Percentiles rank a stretch among this genome's conserved stretches.
These are phyloP conservation scores for Meira miltonrushii DNA, from an alignment of 1,284 basidiomycete species.

Conservation along the genomic window DNA sequence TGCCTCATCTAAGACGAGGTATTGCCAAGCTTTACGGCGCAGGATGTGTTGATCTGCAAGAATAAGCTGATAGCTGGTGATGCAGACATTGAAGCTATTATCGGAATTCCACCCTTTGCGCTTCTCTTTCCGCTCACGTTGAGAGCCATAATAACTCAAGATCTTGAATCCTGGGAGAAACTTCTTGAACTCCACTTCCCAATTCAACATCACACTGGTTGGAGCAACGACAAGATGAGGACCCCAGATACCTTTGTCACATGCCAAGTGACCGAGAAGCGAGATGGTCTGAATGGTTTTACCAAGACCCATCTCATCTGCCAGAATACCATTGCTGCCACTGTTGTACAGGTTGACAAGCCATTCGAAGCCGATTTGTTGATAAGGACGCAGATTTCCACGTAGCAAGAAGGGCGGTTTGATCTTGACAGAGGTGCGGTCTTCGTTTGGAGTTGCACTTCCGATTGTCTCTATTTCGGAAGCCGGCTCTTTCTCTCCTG, in stretches of 20 bases:
- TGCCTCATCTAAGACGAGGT: conserved; percentile 92
- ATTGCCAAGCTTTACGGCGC: conserved; percentile 91
- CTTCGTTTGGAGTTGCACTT: background rate
- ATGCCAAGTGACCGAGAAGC: conserved; percentile 84
- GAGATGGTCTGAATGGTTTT: conserved; percentile 97
- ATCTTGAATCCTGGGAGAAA: conserved; percentile 90
- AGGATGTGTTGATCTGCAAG: conserved; percentile 89
- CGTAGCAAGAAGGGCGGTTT: conserved; percentile 72
- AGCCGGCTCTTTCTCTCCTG: background rate
- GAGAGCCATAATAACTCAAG: conserved; percentile 83
- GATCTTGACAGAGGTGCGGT: conserved; percentile 3
- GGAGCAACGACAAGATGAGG: conserved; percentile 93
- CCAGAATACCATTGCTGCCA: conserved; percentile 84
- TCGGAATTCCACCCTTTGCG: conserved; percentile 91
- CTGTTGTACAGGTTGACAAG: conserved; percentile 80
- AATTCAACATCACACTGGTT: conserved; percentile 89
- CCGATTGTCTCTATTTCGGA: background rate
- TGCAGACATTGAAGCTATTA: conserved; percentile 88
- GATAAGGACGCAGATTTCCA: conserved; percentile 84
- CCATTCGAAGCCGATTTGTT: conserved; percentile 92
- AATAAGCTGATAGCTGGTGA: conserved; percentile 86
- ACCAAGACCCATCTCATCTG: conserved; percentile 60
- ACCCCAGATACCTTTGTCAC: conserved; percentile 91
- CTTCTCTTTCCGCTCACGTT: conserved; percentile 86
- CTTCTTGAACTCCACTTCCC: conserved; percentile 99